Base-by-base conservation (phyloP, 306 rosid species). In the Vicia faba region DNA sequence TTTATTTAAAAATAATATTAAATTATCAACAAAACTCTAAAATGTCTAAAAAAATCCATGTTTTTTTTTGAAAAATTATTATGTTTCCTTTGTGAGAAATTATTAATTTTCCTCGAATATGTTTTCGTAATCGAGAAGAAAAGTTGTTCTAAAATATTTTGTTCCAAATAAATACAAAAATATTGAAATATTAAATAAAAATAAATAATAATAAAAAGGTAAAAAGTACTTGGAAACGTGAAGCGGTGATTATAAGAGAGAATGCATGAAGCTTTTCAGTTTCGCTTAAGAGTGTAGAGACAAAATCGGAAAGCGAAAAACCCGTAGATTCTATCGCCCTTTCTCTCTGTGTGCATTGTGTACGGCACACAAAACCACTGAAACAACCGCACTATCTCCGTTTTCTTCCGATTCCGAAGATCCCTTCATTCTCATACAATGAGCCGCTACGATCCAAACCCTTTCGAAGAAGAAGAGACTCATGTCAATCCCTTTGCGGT, bases 401-500 rank as follows among this genome's bases (percentile, higher is more conserved):
- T 1, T 50, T 31, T 31, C 36, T 14, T 58, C 8, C 45, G 61
- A 33, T 66, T 50, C 23, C 12, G 13, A 33, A 64, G 40, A 28
- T 46, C 56, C 3, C 16, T 71, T 61, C 49, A 50, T 45, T 70
- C 51, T 56, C 26, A 1, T 25, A 74, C 35, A 26, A 89, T 89
- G 96, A 80, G 80, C 64, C 89, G 88, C 50, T 80, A 78, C 88
- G 89, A 89, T 48, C 60, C 89, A 19, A 89, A 89, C 62, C 96
- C 95, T 35, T 89, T 89, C 77, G 89, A 77, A 0, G 86, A 87
- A 4, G 88, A 87, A 7, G 87, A 84, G 38, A 78, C 83, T 69
- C 87, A 87, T 53, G 89, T 83, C 62, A 89, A 87, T 83, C 95
- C 96, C 39, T 89, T 89, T 14, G 78, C 95, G 74, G 96, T 89